These are phyloP conservation scores for Geotrichum klebahnii DNA, from an alignment of 1,139 yeast species.

Conservation along the genomic window DNA sequence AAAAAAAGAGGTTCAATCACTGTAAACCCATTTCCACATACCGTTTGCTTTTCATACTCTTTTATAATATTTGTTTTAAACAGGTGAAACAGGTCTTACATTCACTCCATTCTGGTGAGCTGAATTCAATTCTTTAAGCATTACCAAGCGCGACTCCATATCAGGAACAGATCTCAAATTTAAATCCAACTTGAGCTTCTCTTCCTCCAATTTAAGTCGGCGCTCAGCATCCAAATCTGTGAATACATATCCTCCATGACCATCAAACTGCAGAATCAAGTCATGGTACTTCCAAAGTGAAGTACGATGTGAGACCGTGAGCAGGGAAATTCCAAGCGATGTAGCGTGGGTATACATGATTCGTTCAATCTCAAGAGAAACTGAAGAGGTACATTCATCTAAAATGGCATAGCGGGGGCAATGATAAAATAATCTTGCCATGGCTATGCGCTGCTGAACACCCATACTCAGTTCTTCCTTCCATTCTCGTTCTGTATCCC, in stretches of 20 bases:
- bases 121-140: slow-evolving; percentile 25
- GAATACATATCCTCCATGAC: slow-evolving; percentile 71
- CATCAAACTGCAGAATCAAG: slow-evolving; percentile 76
- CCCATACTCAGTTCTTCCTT: slow-evolving; percentile 84
- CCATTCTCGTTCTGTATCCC: slow-evolving; percentile 77
- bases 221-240: slow-evolving; percentile 65
- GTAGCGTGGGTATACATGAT: slow-evolving; percentile 86
- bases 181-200: slow-evolving; percentile 60
- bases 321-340: slow-evolving; percentile 69
- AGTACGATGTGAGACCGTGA: slow-evolving; percentile 89
- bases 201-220: slow-evolving; percentile 67
- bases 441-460: slow-evolving; percentile 88
- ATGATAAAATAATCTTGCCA: slow-evolving; percentile 89
- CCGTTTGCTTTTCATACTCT: too few species aligned
- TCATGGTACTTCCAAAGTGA: slow-evolving; percentile 92
- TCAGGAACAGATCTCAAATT: slow-evolving; percentile 62
- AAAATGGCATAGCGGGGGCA: slow-evolving; percentile 88
- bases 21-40: too few species aligned
- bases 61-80: too few species aligned
- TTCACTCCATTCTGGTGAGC: background rate
- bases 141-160: slow-evolving; percentile 56
- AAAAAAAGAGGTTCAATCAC: too few species aligned
- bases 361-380: slow-evolving; percentile 85
- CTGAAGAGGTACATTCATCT: slow-evolving; percentile 94
- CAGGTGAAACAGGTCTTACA: background rate